Base-by-base conservation (phyloP, 306 rosid species). In the Quercus agrifolia region DNA sequence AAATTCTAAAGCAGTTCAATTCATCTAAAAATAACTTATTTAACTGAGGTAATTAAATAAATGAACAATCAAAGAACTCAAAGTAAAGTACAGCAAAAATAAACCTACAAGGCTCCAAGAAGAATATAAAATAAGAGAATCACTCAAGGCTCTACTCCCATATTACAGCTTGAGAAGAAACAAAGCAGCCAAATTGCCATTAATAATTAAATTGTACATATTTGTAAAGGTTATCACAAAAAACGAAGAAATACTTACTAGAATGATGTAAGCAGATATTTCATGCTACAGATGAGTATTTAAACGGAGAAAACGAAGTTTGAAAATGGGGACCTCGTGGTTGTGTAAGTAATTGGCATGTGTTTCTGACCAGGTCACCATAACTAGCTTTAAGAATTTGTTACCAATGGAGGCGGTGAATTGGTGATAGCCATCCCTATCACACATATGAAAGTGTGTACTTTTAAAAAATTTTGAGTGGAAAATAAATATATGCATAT, bases 301-400 rank as follows among this genome's bases (percentile, higher is more conserved):
- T 59, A n/a, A 28, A 38, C 71, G 20, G 73, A 66, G 76, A 57
- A 83, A 83, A 54, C 35, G 55, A 20, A 7, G 30, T 59, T 9
- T 59, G 27, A 61, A 75, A 5, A 25, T 20, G 76, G 20, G 18
- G 27, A 63, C 75, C 56, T 83, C 13, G 63, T 30, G 4, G 46
- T 82, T 15, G 76, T 30, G 6, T 28, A 61, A 27, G 51, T 23
- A 23, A 23, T 72, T 56, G 46, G 77, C 46, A 38, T 77, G 46
- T 72, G 62, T 38, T 27, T 79, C 78, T 75, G 92, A 90, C 90
- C 83, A 77, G 74, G 89, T 85, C 86, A 64, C 62, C 78, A 71
- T 71, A 67, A 70, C 66, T 71, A 83, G 73, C 30, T 83, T 20
- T 28, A 28, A 63, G 62, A 41, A 59, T 61, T 74, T 56, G 25